phyloP scores from a whole-genome alignment of 768 basidiomycete genomes.

The Dacryopinax primogenitus region DNA sequence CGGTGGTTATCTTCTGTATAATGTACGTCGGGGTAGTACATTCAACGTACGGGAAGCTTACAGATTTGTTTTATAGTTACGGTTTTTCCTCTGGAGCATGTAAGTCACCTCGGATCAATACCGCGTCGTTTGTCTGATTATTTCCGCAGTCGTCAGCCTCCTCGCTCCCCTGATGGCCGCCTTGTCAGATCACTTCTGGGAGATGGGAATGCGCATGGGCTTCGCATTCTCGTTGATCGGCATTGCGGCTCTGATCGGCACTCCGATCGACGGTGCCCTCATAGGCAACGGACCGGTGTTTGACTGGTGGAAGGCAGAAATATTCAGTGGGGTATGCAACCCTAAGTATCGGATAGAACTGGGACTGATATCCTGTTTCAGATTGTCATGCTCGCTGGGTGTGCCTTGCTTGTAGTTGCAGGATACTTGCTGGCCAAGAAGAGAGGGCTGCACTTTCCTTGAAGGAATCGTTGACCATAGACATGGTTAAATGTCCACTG shows the following conservation, averaged over 20 bases:
- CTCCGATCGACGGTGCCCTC: background rate
- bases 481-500: no score
- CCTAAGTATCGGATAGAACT: background rate
- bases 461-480: no score
- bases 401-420: background rate
- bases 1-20: conserved; percentile 31
- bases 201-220: conserved; percentile 9
- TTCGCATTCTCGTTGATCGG: background rate
- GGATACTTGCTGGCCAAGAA: background rate
- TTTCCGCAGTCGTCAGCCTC: background rate
- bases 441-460: no score
- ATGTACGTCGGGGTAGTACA: conserved; percentile 21
- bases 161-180: background rate
- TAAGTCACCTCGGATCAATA: conserved; percentile 17
- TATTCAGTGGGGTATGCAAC: background rate
- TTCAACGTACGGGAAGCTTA: background rate
- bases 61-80: background rate
- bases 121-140: background rate
- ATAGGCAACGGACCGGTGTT: background rate
- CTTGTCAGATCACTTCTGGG: background rate
- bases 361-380: background rate
- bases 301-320: conserved; percentile 1
- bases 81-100: conserved; percentile 39
- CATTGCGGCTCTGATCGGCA: background rate
- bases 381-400: background rate